Evolutionary conservation across 208 protist genomes (phyloP).

Genomic region (Lotmaria passim): DNA sequence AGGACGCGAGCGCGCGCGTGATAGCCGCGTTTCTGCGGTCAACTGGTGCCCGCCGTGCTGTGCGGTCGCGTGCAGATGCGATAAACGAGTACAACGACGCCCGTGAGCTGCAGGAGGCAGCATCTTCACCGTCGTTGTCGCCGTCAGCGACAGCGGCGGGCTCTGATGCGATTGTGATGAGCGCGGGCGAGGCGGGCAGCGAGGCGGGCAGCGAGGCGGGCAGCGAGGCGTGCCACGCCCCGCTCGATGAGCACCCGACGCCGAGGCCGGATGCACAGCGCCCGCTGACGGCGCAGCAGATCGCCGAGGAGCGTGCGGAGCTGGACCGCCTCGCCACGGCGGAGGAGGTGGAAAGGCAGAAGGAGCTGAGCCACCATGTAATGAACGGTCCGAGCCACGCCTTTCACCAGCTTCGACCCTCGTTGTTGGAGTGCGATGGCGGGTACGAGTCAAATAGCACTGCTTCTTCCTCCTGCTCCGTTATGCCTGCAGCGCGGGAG

Average conservation of each 20-base stretch:
- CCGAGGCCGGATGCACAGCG: neutral
- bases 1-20: slow-evolving; percentile 26
- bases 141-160: too few relatives aligned
- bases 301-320: neutral
- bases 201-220: neutral
- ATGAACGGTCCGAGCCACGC: neutral
- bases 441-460: neutral
- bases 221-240: neutral
- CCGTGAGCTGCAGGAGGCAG: slow-evolving; percentile 23
- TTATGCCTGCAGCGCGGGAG: neutral
- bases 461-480: neutral
- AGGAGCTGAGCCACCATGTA: neutral
- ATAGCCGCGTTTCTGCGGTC: slow-evolving; percentile 32
- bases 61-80: slow-evolving; percentile 7
- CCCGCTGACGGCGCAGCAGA: slow-evolving; percentile 1
- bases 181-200: neutral
- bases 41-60: slow-evolving; percentile 16
- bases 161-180: neutral
- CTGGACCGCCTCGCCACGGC: neutral
- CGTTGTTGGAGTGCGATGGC: neutral
- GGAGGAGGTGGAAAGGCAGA: neutral
- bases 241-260: neutral
- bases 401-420: neutral
- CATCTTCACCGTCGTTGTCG: too few relatives aligned
- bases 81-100: slow-evolving; percentile 27